These are phyloP conservation scores for Chaetomium fimeti DNA, from an alignment of 495 filamentous ascomycete genomes.

Conservation along the genomic window DNA sequence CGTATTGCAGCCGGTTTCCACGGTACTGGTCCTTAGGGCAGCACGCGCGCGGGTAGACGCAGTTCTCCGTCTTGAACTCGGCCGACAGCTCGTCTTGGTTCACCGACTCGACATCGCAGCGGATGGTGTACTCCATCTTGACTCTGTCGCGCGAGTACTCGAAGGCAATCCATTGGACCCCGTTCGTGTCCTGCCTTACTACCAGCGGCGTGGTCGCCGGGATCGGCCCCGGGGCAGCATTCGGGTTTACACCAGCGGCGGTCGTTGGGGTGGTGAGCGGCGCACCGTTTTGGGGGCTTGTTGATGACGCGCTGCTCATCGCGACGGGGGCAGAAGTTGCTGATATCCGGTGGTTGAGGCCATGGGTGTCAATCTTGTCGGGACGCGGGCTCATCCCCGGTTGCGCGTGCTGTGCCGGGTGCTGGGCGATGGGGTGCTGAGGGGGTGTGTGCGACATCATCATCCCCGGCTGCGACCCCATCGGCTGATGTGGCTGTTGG, in stretches of 20 bases:
- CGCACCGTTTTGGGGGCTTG: constrained; percentile 50
- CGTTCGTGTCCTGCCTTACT: constrained; percentile 91
- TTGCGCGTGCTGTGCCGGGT: constrained; percentile 48
- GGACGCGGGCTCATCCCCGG: constrained; percentile 60
- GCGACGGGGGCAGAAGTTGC: constrained; percentile 56
- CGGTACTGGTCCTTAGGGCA: constrained; percentile 94
- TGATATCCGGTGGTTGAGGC: constrained; percentile 54
- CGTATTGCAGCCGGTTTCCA: constrained; percentile 91
- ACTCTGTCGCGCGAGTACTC: constrained; percentile 97
- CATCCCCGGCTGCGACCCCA: constrained; percentile 53
- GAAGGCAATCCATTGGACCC: constrained; percentile 98
- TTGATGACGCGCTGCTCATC: constrained; percentile 42
- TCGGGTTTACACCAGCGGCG: constrained; percentile 65
- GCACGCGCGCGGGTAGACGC: constrained; percentile 94
- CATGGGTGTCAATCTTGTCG: constrained; percentile 59
- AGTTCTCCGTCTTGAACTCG: constrained; percentile 97
- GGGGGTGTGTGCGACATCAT: constrained; percentile 57
- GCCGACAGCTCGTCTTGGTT: constrained; percentile 77
- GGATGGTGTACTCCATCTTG: constrained; percentile 99
- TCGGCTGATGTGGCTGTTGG: constrained; percentile 65
- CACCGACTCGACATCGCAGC: constrained; percentile 96
- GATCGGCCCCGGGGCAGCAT: constrained; percentile 94
- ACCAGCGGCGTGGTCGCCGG: constrained; percentile 96
- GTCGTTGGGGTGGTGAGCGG: constrained; percentile 53
- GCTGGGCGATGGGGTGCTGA: constrained; percentile 52